These are phyloP conservation scores for Malus hybrid DNA, from an alignment of 331 rosid genomes.

Conservation along the genomic window DNA sequence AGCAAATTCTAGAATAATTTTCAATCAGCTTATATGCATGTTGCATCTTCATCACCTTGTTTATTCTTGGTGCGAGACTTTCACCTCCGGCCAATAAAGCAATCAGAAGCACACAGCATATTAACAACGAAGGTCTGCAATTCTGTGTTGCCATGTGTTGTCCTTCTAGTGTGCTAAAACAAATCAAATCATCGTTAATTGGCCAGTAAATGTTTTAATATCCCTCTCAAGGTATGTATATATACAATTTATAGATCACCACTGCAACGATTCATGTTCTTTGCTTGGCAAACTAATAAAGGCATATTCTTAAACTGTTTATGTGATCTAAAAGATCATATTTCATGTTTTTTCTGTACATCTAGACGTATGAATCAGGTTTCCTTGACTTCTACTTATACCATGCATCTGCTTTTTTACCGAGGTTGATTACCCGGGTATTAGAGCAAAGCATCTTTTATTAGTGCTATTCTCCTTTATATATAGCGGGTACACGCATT, in stretches of 20 bases:
- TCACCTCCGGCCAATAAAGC: conserved; percentile 32
- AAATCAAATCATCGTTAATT: not conserved
- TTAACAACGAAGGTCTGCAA: conserved; percentile 7
- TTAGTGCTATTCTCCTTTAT: not conserved
- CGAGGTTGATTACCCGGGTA: not conserved
- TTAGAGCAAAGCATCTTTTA: conserved; percentile 31
- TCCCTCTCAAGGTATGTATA: not conserved
- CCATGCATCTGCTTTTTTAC: conserved; percentile 5
- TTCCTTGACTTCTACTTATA: conserved; percentile 35
- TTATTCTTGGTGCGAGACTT: conserved; percentile 19
- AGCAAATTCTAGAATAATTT: no score
- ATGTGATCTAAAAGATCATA: not conserved
- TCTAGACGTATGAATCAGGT: not conserved
- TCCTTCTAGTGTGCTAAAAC: not conserved
- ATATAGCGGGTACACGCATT: not conserved
- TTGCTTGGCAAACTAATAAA: conserved; percentile 38
- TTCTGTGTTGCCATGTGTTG: conserved; percentile 13
- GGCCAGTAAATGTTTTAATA: not conserved
- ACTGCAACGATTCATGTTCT: conserved; percentile 24
- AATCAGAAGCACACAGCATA: conserved; percentile 28
- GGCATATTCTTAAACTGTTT: conserved; percentile 24
- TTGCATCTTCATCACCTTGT: conserved; percentile 30
- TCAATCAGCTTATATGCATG: not conserved
- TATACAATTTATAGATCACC: not conserved
- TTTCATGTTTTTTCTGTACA: not conserved